Base-by-base conservation (phyloP, 108 stramenopile species). In the Seminavis robusta region DNA sequence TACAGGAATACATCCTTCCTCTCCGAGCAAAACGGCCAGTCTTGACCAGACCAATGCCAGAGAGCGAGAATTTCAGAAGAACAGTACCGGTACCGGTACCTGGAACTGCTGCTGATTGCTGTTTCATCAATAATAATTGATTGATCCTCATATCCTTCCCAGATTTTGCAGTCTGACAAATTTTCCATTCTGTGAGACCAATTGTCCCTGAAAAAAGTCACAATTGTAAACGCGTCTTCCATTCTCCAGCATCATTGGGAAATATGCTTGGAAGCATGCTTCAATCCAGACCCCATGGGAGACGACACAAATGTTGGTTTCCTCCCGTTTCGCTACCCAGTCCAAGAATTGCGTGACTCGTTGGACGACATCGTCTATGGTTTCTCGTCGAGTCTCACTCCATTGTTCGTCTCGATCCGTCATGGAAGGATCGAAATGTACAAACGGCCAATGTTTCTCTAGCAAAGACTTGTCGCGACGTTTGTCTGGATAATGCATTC, bases 271-370 rank as follows among this genome's bases (percentile, higher is more conserved):
- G 17, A 90, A 56, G 42, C 77, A 81, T 33, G 59, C 56, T 63
- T 90, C 88, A 19, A 90, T 81, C 83, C 83, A 90, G 20, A 86
- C 88, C 11, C 88, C 88, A 63, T 90, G 88, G 8, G 73, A 61
- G n/a, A 86, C 83, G 13, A 90, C 71, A 0, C 70, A 83, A n/a
- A 86, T 62, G 17, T 63, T 67, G 15, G 47, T 56, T 66, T 86
- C 80, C 9, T 69, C 48, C 61, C 80, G 71, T 1, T 61, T 37
- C 5, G 52, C 30, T 20, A 86, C 29, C 61, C 59, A 73, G 4
- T 56, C 11, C 21, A 86, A 55, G 36, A 90, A 86, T 21, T 61
- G 51, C 23, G 39, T 38, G 15, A 84, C 65, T 33, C 89, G 74
- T 2, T 32, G 15, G 9, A 56, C 13, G 6, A 90, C 44, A 26